These are phyloP conservation scores for Penicillium lagena DNA, from an alignment of 495 filamentous ascomycete genomes.

Conservation along the genomic window DNA sequence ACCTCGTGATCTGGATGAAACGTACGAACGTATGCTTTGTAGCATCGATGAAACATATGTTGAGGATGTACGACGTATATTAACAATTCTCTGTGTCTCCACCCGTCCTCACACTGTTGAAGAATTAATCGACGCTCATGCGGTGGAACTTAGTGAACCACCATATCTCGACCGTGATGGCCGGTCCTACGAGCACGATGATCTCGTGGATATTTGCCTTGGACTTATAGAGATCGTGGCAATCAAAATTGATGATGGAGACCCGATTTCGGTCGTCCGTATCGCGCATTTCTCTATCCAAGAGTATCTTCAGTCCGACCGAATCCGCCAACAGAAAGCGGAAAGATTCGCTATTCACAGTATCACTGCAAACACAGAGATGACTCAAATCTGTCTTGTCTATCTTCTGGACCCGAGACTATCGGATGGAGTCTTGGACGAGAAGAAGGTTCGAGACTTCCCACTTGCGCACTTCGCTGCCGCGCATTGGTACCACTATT, in stretches of 20 bases:
- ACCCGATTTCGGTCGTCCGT: slow-evolving; percentile 6
- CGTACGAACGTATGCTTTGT: slow-evolving; percentile 27
- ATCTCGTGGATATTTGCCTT: slow-evolving; percentile 21
- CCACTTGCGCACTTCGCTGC: slow-evolving; percentile 22
- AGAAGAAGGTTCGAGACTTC: slow-evolving; percentile 8
- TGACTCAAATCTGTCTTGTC: slow-evolving; percentile 23
- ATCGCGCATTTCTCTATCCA: slow-evolving; percentile 36
- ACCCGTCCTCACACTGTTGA: slow-evolving; percentile 17
- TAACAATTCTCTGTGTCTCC: slow-evolving; percentile 27
- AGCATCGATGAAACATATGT: slow-evolving; percentile 15
- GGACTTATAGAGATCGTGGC: slow-evolving; percentile 21
- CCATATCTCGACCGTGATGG: slow-evolving; percentile 16
- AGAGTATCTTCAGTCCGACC: slow-evolving; percentile 32
- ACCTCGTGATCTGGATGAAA: slow-evolving; percentile 29
- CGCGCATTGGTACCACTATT: slow-evolving; percentile 18
- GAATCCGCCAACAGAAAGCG: slow-evolving; percentile 18
- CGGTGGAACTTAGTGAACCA: slow-evolving; percentile 15
- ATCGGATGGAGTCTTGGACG: slow-evolving; percentile 1
- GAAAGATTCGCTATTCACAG: slow-evolving; percentile 12
- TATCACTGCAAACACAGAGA: slow-evolving; percentile 15
- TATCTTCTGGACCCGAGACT: slow-evolving; percentile 24
- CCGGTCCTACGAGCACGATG: slow-evolving; percentile 14
- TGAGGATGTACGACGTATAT: slow-evolving; percentile 18
- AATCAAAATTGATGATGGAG: background rate
- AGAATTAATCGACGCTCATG: slow-evolving; percentile 25